These are phyloP conservation scores for Coprinellus micaceus DNA, from an alignment of 768 basidiomycete genomes.

Conservation along the genomic window DNA sequence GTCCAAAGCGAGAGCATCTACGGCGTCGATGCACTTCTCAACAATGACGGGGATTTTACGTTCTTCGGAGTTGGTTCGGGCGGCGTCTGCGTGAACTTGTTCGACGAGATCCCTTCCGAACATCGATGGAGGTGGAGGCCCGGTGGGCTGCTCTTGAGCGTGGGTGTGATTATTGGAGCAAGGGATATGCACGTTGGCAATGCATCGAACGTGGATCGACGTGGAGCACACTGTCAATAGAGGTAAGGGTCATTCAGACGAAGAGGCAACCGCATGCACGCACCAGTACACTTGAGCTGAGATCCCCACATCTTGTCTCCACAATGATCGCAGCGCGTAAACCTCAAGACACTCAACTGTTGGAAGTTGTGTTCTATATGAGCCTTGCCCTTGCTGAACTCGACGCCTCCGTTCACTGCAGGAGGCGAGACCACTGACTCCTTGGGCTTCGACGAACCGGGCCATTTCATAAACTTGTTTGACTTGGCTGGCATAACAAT, in stretches of 20 bases:
- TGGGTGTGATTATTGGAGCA: constrained; percentile 53
- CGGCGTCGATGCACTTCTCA: constrained; percentile 93
- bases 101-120: constrained; percentile 88
- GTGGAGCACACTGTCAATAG: constrained; percentile 67
- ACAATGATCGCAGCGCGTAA: constrained; percentile 92
- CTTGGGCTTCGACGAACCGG: constrained; percentile 47
- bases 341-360: constrained; percentile 81
- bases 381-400: constrained; percentile 34
- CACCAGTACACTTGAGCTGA: constrained; percentile 87
- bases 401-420: constrained; percentile 15
- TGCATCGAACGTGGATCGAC: constrained; percentile 86
- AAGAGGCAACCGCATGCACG: no score
- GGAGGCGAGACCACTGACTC: constrained; percentile 32
- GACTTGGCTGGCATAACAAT: constrained; percentile 44
- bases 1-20: constrained; percentile 83
- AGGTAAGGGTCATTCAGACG: neutral
- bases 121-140: constrained; percentile 64
- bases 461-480: constrained; percentile 65
- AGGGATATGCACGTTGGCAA: constrained; percentile 57
- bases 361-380: constrained; percentile 80
- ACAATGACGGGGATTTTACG: constrained; percentile 82
- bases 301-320: constrained; percentile 99
- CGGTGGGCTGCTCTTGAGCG: constrained; percentile 31
- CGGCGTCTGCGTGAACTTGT: constrained; percentile 70
- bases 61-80: constrained; percentile 31